phyloP scores from a whole-genome alignment of 257 asterid species.

The Lantana camara region DNA sequence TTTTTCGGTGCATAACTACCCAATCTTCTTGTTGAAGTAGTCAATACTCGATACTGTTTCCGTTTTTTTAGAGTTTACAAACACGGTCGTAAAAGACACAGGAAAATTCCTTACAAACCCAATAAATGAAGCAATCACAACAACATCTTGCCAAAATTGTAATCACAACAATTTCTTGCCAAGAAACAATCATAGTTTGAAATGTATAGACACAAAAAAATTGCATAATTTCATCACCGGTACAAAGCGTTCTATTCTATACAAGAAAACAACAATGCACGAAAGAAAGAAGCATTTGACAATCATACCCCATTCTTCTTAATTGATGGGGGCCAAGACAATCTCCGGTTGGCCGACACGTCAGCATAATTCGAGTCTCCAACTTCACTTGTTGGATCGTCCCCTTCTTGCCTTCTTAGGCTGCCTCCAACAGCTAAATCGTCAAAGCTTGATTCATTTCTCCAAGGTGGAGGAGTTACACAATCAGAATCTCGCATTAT shows the following conservation, averaged over 20 bases:
- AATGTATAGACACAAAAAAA: neutral
- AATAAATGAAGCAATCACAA: neutral
- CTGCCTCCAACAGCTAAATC: constrained; percentile 46
- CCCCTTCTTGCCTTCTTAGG: constrained; percentile 43
- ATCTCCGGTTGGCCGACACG: constrained; percentile 53
- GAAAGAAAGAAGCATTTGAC: neutral
- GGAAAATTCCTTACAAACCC: neutral
- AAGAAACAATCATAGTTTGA: neutral
- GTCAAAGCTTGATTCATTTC: constrained; percentile 67
- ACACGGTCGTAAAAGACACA: too few species aligned
- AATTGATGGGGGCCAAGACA: constrained; percentile 73
- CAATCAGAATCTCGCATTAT: constrained; percentile 64
- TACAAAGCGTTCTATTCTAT: neutral
- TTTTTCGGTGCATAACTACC: too few species aligned
- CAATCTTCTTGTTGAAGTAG: too few species aligned
- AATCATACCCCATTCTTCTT: constrained; percentile 38
- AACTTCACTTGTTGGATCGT: constrained; percentile 29
- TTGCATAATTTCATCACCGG: neutral
- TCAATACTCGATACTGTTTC: too few species aligned
- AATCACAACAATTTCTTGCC: neutral
- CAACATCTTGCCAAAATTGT: neutral
- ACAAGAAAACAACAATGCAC: constrained; percentile 23
- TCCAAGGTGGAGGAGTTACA: constrained; percentile 79
- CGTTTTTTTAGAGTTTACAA: too few species aligned
- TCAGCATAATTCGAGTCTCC: constrained; percentile 45